These are phyloP conservation scores for Striga asiatica DNA, from an alignment of 257 asterid genomes.

Conservation along the genomic window DNA sequence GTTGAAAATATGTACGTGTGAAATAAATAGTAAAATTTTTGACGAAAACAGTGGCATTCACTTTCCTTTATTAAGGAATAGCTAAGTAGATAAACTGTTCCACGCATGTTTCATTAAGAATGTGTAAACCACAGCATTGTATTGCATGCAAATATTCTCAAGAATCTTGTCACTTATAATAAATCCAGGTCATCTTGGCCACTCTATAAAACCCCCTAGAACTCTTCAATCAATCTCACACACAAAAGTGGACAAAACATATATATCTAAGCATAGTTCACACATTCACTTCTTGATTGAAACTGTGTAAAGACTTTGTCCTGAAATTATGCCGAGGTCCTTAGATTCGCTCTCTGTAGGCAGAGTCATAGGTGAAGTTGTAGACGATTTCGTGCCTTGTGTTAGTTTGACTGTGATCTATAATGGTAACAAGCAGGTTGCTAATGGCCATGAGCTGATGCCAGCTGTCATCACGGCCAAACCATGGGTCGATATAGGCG, in stretches of 20 bases:
- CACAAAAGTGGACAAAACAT: neutral
- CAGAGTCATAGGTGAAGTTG: constrained; percentile 84
- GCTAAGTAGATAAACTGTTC: neutral
- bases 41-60: neutral
- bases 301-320: neutral
- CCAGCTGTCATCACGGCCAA: constrained; percentile 41
- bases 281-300: neutral
- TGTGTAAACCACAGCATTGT: constrained; percentile 19
- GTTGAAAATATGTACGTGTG: too few species aligned
- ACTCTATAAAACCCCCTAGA: constrained; percentile 31
- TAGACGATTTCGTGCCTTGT: constrained; percentile 52
- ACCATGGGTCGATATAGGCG: constrained; percentile 80
- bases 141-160: constrained; percentile 26
- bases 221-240: constrained; percentile 18
- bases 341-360: constrained; percentile 48
- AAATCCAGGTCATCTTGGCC: too few species aligned
- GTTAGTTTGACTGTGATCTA: constrained; percentile 48
- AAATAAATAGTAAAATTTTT: too few species aligned
- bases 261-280: neutral
- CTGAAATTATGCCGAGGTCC: constrained; percentile 25
- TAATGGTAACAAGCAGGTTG: constrained; percentile 42
- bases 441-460: constrained; percentile 78
- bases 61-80: neutral
- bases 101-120: constrained; percentile 17
- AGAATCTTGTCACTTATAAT: constrained; percentile 28